Evolutionary conservation across 495 filamentous ascomycete genomes (phyloP).

Genomic region (Lophiostoma macrostomum): DNA sequence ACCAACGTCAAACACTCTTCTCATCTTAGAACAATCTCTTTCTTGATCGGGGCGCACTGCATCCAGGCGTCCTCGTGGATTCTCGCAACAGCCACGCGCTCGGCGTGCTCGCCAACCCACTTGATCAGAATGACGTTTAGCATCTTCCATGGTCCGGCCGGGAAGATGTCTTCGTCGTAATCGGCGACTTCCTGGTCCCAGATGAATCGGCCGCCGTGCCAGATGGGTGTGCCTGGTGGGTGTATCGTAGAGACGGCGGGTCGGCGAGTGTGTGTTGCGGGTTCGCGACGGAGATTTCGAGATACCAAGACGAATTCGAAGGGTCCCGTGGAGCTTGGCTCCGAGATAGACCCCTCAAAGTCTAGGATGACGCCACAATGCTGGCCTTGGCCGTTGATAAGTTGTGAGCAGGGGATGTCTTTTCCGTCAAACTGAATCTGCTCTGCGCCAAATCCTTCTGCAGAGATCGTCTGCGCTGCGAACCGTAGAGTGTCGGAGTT

Average conservation of each 20-base stretch:
- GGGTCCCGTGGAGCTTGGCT: not conserved
- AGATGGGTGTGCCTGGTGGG: conserved; percentile 28
- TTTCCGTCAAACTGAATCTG: conserved; percentile 10
- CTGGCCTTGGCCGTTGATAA: conserved; percentile 9
- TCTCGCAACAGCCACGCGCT: conserved; percentile 17
- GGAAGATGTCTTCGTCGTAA: conserved; percentile 10
- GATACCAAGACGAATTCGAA: conserved; percentile 26
- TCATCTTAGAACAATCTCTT: conserved; percentile 18
- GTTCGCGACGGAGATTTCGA: conserved; percentile 7
- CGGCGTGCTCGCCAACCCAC: conserved; percentile 15
- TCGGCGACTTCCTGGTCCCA: conserved; percentile 17
- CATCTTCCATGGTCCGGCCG: conserved; percentile 18
- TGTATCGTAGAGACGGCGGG: conserved; percentile 16
- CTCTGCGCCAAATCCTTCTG: conserved; percentile 10
- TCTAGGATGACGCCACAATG: conserved; percentile 31
- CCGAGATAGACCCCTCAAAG: conserved; percentile 7
- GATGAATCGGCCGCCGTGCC: conserved; percentile 17
- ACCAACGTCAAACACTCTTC: not conserved
- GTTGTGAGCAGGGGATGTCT: conserved; percentile 19
- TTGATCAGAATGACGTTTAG: conserved; percentile 27
- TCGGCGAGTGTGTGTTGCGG: not conserved
- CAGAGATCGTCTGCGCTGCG: conserved; percentile 14
- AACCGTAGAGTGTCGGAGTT: conserved; percentile 24
- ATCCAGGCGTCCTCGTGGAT: conserved; percentile 28
- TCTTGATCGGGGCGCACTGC: conserved; percentile 3